Evolutionary conservation across 176 grass and related monocot species (phyloP).

Genomic region (Thinopyrum elongatum): DNA sequence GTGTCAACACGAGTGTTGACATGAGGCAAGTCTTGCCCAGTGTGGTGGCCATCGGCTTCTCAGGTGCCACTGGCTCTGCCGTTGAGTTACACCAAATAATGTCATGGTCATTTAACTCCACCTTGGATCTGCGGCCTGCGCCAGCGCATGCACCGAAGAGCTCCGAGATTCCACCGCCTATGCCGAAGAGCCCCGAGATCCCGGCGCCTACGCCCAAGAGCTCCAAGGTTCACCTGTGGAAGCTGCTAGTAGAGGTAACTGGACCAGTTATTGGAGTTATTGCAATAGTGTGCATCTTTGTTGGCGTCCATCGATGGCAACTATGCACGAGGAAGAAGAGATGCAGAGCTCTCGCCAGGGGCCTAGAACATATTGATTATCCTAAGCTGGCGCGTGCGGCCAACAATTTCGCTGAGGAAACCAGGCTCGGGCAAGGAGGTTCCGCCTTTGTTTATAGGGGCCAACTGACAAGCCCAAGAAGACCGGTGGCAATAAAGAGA

Average conservation of each 20-base stretch:
- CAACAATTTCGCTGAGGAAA: neutral
- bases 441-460: neutral
- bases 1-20: too few relatives aligned
- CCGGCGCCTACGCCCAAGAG: too few relatives aligned
- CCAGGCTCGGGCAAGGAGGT: neutral
- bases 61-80: neutral
- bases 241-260: too few relatives aligned
- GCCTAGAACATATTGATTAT: neutral
- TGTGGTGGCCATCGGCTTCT: slow-evolving; percentile 30
- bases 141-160: too few relatives aligned
- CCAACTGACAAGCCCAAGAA: neutral
- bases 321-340: neutral
- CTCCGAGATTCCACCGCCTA: too few relatives aligned
- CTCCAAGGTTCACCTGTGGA: too few relatives aligned
- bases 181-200: too few relatives aligned
- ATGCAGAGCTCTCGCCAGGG: neutral
- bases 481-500: neutral
- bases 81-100: neutral
- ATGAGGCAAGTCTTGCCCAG: too few relatives aligned
- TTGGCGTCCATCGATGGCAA: neutral
- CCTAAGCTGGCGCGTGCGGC: neutral
- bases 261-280: too few relatives aligned
- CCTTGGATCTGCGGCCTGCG: neutral
- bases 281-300: too few relatives aligned
- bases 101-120: neutral